These are phyloP conservation scores for Cynara cardunculus DNA, from an alignment of 129 eudicot genomes.

Conservation along the genomic window DNA sequence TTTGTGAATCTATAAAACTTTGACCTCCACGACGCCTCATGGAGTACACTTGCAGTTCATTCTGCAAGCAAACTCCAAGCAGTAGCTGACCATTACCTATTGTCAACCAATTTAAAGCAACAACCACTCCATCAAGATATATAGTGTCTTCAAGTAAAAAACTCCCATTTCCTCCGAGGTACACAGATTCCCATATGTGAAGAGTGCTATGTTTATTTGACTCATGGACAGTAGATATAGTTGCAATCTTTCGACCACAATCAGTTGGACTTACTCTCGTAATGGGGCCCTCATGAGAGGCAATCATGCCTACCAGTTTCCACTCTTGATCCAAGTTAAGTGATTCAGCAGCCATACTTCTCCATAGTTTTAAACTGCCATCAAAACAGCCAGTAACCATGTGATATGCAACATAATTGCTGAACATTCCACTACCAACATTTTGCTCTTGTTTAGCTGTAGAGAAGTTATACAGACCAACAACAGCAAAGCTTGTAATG, in stretches of 20 bases:
- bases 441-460: constrained; percentile 25
- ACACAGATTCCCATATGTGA: constrained; percentile 73
- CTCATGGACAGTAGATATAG: constrained; percentile 33
- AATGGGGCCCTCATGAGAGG: constrained; percentile 51
- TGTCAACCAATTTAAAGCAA: constrained; percentile 62
- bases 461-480: constrained; percentile 31
- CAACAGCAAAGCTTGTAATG: constrained; percentile 59
- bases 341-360: constrained; percentile 40
- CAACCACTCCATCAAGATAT: constrained; percentile 51
- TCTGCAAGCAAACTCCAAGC: constrained; percentile 70
- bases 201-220: constrained; percentile 34
- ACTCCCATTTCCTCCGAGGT: constrained; percentile 51
- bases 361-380: constrained; percentile 86
- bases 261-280: constrained; percentile 42
- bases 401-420: constrained; percentile 51
- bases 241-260: constrained; percentile 76
- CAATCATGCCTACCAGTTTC: constrained; percentile 74
- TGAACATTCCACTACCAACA: constrained; percentile 28
- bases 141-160: constrained; percentile 69
- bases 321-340: constrained; percentile 42
- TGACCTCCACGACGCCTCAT: constrained; percentile 49
- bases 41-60: constrained; percentile 67
- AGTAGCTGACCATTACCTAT: constrained; percentile 67
- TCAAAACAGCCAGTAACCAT: constrained; percentile 66
- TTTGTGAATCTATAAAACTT: constrained; percentile 29